Evolutionary conservation across 371 early-diverging fungal species (phyloP), one percentile per base, ranked within the genome.

Genomic region (Coemansia sp.): DNA sequence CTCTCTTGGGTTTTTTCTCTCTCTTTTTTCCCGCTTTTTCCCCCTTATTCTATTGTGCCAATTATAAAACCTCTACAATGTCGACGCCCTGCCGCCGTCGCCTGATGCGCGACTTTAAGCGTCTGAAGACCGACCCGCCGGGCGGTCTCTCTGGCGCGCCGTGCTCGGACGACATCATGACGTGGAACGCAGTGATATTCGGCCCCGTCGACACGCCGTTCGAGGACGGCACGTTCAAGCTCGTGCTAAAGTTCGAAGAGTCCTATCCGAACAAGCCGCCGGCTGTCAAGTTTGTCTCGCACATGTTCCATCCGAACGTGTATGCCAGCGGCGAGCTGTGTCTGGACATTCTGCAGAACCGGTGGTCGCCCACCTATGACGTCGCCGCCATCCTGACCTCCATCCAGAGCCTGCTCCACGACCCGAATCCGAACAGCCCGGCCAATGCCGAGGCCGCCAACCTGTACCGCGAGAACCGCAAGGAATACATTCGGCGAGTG

Each of bases 241-340:
- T 99, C 14, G 85, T 90, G 3, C 85, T 99, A 26, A 90, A 88
- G 61, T 99, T 99, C 83, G 97, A 97, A 73, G 96, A 98, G 77
- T 89, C 91, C 36, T 99, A 99, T 80, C 99, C 99, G 9, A 97
- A 95, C 78, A 98, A 96, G 79, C 98, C 99, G 60, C 99, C 99
- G 49, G 88, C 90, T 57, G 96, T 99, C 32, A 90, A 90, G 77
- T 99, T 99, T 80, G 88, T 95, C 34, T 89, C 94, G 35, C 90
- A 91, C 67, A 98, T 99, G 94, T 99, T 96, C 82, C 99, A 99
- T 79, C 99, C 99, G 3, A 99, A 99, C 78, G 96, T 95, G 10
- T 99, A 99, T 77, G 93, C 93, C 55, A 96, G 92, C 79, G 99
- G 99, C 6, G 98, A 99, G 74, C 83, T 99, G 41, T 99, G 99